Evolutionary conservation across 371 early-diverging fungal genomes (phyloP).

Genomic region (Umbelopsis sp.): DNA sequence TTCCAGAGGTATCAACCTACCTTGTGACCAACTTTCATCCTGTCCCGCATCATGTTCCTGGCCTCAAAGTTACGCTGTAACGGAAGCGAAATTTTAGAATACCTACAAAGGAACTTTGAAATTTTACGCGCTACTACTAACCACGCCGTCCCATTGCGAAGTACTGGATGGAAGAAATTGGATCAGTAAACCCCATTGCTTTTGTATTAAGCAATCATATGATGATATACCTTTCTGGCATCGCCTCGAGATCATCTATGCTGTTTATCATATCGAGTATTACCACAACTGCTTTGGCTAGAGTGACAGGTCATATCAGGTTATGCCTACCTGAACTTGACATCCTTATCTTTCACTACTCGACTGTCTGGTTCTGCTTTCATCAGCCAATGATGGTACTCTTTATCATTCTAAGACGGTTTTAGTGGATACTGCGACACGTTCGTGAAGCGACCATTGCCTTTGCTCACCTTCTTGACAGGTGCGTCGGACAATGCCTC

Average conservation of each 20-base stretch:
- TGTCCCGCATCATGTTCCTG: conserved; percentile 65
- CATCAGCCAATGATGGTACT: conserved; percentile 63
- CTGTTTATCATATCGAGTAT: conserved; percentile 19
- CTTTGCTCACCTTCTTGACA: not conserved
- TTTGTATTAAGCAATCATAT: not conserved
- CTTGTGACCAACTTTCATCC: conserved; percentile 65
- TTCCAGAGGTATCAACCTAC: conserved; percentile 21
- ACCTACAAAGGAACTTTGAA: too few relatives aligned
- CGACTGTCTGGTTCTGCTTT: conserved; percentile 77
- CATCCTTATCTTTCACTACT: conserved; percentile 63
- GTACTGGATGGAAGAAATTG: conserved; percentile 25
- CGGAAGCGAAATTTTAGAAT: not conserved
- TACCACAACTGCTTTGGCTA: not conserved
- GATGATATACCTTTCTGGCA: conserved; percentile 29
- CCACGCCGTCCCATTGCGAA: conserved; percentile 75
- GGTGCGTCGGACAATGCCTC: not conserved
- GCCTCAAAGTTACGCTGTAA: conserved; percentile 68
- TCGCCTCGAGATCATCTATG: conserved; percentile 59
- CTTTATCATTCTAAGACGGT: not conserved
- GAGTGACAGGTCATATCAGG: not conserved
- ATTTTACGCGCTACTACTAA: conserved; percentile 21
- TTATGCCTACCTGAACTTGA: conserved; percentile 51
- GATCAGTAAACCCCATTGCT: not conserved
- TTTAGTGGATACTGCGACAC: not conserved
- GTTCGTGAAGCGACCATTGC: not conserved